Percentiles rank a stretch among this genome's conserved stretches.
phyloP scores from a whole-genome alignment of 352 stramenopile genomes.

The Phytophthora tubulina region DNA sequence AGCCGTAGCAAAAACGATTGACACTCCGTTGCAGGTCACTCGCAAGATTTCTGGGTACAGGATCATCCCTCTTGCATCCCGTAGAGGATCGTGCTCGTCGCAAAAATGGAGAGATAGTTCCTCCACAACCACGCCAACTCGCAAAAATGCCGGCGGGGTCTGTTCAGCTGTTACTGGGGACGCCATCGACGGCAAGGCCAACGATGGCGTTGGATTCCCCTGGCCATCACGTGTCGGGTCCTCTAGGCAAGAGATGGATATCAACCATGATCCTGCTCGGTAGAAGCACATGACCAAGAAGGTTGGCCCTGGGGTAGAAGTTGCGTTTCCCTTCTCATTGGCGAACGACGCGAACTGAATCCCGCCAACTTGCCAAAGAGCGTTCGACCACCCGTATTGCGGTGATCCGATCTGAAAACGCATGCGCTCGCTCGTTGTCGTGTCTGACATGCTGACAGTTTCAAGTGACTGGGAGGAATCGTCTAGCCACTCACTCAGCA shows the following conservation, averaged over 20 bases:
- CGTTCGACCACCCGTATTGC: constrained; percentile 78
- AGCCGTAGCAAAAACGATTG: constrained; percentile 59
- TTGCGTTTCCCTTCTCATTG: constrained; percentile 19
- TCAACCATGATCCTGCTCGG: constrained; percentile 75
- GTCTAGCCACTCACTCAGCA: constrained; percentile 52
- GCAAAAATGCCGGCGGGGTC: constrained; percentile 39
- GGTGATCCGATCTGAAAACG: constrained; percentile 79
- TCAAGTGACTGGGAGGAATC: constrained; percentile 29
- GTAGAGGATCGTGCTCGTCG: constrained; percentile 64
- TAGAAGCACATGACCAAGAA: constrained; percentile 81
- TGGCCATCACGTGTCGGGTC: constrained; percentile 44
- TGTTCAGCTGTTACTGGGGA: constrained; percentile 14
- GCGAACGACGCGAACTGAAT: constrained; percentile 85
- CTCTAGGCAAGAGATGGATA: constrained; percentile 74
- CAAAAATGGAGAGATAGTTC: constrained; percentile 69
- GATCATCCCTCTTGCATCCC: constrained; percentile 46
- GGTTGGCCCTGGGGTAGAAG: constrained; percentile 31
- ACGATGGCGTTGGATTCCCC: constrained; percentile 13
- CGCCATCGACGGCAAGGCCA: constrained; percentile 32
- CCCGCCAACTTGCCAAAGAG: constrained; percentile 80
- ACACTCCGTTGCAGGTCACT: constrained; percentile 43
- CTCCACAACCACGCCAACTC: constrained; percentile 48
- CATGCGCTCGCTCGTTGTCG: constrained; percentile 30
- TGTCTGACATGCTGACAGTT: not conserved
- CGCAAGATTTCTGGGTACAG: constrained; percentile 73